Evolutionary conservation across 208 protist species (phyloP), one percentile per base, ranked within the genome.

Genomic region (Acanthamoeba castellanii): DNA sequence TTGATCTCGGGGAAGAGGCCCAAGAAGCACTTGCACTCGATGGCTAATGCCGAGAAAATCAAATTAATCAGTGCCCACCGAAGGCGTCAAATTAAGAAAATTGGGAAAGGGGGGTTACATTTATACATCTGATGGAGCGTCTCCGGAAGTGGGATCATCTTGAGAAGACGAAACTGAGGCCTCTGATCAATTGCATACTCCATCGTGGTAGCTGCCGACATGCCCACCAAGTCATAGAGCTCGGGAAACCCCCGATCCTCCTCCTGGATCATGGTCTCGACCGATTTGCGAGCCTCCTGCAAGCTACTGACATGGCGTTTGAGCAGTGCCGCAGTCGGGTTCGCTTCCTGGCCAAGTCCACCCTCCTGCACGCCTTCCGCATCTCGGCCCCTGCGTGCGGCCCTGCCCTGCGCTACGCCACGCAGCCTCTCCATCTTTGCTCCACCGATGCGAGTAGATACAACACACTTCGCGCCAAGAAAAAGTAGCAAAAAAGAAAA

Each of bases 1-100:
- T 96, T 88, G 82, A 97, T 97, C 76, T 97, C 96, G 22, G 97
- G 94, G 47, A 97, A 97, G 5, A 97, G 42, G 34, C 97, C 97
- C 20, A 96, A 72, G 25, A 95, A 95, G 82, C 95, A 95, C 47
- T 95, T 96, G 78, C 85, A 94, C 82, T 97, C 59, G 42, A 96
- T 50, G 20, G 70, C 70, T 78, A 34, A 7, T 7, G 4, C 18
- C 4, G 27, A 22, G 34, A 42, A 76, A 4, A 7, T 8, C 68
- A 76, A 32, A 8, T 6, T 42, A 45, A 27, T n/a, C 18, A 66
- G 59, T 16, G 22, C 59, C 59, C 59, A 66, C 7, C 52, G 7
- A 66, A 25, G 27, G n/a, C 64, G 2, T 9, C 2, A 61, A 22
- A 25, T 61, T 22, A 61, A 22, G 2, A 27, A 32, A 34, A 13